Evolutionary conservation across 331 rosid genomes (phyloP), one percentile per base, ranked within the genome.

Genomic region (Rosa hybrid): DNA sequence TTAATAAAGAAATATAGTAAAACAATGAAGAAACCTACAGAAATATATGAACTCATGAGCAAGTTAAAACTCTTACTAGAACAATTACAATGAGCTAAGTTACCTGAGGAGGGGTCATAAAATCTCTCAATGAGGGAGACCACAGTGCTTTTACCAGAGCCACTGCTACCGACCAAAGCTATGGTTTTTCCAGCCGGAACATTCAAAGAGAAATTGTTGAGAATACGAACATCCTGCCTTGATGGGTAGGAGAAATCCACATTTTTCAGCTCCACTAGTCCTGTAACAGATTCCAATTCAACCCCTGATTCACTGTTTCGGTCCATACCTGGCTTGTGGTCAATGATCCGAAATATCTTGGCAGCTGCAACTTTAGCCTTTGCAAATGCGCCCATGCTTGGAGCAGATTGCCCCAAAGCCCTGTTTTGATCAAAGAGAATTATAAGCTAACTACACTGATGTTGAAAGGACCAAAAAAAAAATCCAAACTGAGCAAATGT

Each of bases 151-250:
- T 95, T 95, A 64, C 98, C 98, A 9, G 98, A 95, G 85, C 98
- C 98, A 30, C 98, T 95, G 86, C 98, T 95, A 59, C 98, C 98
- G 7, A 95, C 98, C 83, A 95, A 84, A 71, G 98, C 99, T 65
- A 93, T 95, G 75, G 99, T 95, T 87, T 95, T 95, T 64, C 98
- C 99, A 0, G 99, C 98, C 20, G 99, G 97, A 81, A 95, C 99
- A 72, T 74, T 85, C 50, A 95, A 81, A 21, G 89, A 88, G 83
- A 95, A 93, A 56, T 93, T 78, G 56, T 90, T 82, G 41, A 95
- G 97, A 82, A 95, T 86, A 68, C 64, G 83, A 86, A 88, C 94
- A 7, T 95, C 98, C 1, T 92, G 97, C 82, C 99, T 91, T 0
- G 99, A 94, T 6, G 99, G 99, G 79, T 95, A 95, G 20, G 94